A percentile compares a stretch with the other conserved stretches of the same genome.
These are phyloP conservation scores for Geotrichum reessii DNA, from an alignment of 1,139 yeast genomes.

Conservation along the genomic window DNA sequence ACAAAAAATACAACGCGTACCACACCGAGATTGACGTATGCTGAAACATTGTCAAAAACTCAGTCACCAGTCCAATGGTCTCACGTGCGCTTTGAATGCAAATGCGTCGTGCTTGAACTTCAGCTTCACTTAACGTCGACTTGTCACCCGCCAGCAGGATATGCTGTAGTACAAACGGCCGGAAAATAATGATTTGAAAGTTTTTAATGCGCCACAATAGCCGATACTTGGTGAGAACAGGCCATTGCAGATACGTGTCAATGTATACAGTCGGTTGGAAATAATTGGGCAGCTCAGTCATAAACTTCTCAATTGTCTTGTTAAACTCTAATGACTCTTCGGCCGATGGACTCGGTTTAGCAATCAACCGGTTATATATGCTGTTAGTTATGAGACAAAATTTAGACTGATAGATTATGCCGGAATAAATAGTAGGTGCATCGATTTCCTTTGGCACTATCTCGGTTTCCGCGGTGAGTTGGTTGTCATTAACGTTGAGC, in stretches of 20 bases:
- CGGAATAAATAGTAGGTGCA: constrained; percentile 53
- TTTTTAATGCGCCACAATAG: constrained; percentile 53
- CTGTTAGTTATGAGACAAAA: constrained; percentile 47
- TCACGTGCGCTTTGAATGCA: constrained; percentile 51
- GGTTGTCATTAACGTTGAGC: constrained; percentile 47
- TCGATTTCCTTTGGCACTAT: constrained; percentile 28
- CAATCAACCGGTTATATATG: constrained; percentile 48
- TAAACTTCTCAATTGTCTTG: constrained; percentile 41
- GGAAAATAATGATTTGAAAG: constrained; percentile 48
- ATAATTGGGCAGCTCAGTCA: constrained; percentile 44
- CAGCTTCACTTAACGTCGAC: constrained; percentile 39
- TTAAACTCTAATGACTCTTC: constrained; percentile 48
- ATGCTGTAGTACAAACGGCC: constrained; percentile 53
- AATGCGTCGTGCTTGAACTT: constrained; percentile 46
- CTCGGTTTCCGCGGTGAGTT: constrained; percentile 35
- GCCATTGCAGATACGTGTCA: constrained; percentile 38
- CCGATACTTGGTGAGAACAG: constrained; percentile 45
- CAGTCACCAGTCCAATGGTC: constrained; percentile 47
- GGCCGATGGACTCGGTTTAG: constrained; percentile 45
- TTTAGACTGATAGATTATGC: constrained; percentile 51
- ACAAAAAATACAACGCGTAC: constrained; percentile 58
- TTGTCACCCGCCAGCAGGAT: constrained; percentile 42
- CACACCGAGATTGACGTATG: constrained; percentile 48
- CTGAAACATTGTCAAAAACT: constrained; percentile 41
- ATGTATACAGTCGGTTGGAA: constrained; percentile 36